A percentile compares a stretch with the other conserved stretches of the same genome.
phyloP scores from a whole-genome alignment of 208 protist genomes.

The Hexamita inflata region DNA sequence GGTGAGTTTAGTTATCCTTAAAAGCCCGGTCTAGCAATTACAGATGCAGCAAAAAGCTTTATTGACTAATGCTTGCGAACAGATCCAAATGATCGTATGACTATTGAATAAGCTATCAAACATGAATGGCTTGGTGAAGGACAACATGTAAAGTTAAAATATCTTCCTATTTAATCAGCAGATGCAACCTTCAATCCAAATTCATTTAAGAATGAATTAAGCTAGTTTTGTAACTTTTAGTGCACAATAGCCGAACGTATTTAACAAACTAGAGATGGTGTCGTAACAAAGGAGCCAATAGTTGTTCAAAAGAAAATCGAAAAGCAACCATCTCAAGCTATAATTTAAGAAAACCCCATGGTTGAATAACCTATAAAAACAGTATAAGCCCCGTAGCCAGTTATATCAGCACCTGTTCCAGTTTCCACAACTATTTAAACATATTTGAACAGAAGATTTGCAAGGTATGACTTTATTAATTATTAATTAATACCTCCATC shows the following conservation, averaged over 20 bases:
- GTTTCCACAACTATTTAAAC: not conserved
- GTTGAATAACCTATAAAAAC: too few relatives aligned
- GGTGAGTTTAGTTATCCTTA: not conserved
- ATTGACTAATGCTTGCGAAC: not conserved
- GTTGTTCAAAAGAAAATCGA: not conserved
- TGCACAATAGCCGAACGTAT: not conserved
- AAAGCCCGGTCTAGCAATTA: not conserved
- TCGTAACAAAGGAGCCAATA: not conserved
- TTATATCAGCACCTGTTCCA: too few relatives aligned
- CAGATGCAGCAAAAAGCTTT: not conserved
- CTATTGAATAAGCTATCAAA: not conserved
- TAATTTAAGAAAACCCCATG: too few relatives aligned
- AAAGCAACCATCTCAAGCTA: too few relatives aligned
- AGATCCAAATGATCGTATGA: slow-evolving; percentile 5
- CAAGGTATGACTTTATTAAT: not conserved
- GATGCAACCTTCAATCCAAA: not conserved
- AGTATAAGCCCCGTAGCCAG: too few relatives aligned
- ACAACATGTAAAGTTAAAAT: not conserved
- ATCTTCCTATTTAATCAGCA: not conserved
- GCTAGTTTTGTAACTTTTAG: not conserved
- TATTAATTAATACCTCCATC: not conserved
- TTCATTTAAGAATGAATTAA: not conserved
- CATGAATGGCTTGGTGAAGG: not conserved
- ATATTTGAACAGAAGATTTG: not conserved
- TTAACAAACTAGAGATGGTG: not conserved